phyloP scores from a whole-genome alignment of 2,329 filamentous ascomycete species.

The Botrytis fragariae region DNA sequence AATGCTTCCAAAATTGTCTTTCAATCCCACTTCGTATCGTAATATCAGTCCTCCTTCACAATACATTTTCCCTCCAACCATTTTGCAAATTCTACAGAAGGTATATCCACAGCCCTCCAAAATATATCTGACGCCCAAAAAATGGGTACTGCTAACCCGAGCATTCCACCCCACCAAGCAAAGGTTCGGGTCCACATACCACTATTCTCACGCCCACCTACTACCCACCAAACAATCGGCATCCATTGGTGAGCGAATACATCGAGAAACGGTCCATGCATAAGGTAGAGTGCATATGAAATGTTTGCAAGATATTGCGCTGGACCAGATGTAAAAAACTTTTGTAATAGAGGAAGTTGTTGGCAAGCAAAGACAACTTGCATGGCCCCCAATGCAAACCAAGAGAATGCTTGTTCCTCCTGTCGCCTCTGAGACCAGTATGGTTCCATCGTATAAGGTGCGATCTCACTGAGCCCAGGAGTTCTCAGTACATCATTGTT shows the following conservation, averaged over 20 bases:
- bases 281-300: conserved; percentile 57
- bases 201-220: conserved; percentile 22
- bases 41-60: conserved; percentile 25
- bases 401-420: conserved; percentile 25
- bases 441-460: conserved; percentile 31
- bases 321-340: conserved; percentile 47
- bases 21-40: not conserved
- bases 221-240: conserved; percentile 29
- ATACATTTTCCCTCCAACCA: conserved; percentile 44
- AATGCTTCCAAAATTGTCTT: conserved; percentile 6
- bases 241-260: conserved; percentile 29
- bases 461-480: conserved; percentile 29
- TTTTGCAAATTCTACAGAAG: conserved; percentile 49
- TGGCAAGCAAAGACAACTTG: conserved; percentile 36
- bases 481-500: conserved; percentile 31
- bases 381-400: conserved; percentile 36
- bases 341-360: conserved; percentile 41
- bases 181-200: conserved; percentile 31
- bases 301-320: conserved; percentile 56
- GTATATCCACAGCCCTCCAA: conserved; percentile 55
- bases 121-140: conserved; percentile 58
- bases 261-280: conserved; percentile 51
- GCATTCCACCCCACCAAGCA: conserved; percentile 41
- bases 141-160: conserved; percentile 45
- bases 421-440: conserved; percentile 29